Evolutionary conservation across 176 grass and related monocot species (phyloP), one percentile per base, ranked within the genome.

Genomic region (Triticum timopheevii): DNA sequence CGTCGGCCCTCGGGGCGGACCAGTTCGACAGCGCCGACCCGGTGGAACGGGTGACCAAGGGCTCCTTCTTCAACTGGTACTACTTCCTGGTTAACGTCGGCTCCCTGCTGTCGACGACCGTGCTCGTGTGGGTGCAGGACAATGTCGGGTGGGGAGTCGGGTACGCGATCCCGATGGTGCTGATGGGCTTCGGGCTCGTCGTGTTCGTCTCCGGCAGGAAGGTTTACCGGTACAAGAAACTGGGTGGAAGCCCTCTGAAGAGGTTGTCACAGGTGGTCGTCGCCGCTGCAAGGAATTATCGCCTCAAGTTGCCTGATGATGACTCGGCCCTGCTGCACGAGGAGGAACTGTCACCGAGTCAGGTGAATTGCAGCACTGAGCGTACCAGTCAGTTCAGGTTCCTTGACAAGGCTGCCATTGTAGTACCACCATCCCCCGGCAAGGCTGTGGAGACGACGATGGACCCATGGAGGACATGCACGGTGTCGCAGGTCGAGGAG

Each of bases 31-130:
- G 1, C 3, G n/a, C 71, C 0, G 71, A 74, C 13, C 71, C 40
- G 0, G 40, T 23, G n/a, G 71, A 74, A 3, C 40, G 71, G 23
- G 39, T 74, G n/a, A 23, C 71, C 71, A 74, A 74, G 71, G 40
- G 71, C 71, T 74, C 71, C 39, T 74, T 74, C 13, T 74, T 74
- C 71, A 74, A 74, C 23, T 74, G 71, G 71, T 74, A 74, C 71
- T 74, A 74, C 40, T 74, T 74, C 40, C 45, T 42, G n/a, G 25
- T 74, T 13, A 74, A 17, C 40, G 44, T 74, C 2, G 39, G 40
- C 23, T 74, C 39, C 12, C 13, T 74, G 39, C n/a, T 74, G 22
- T 25, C 71, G 40, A 42, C 40, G 6, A 74, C 40, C 23, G 12
- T 74, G 6, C 4, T 74, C 13, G 71, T 74, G 2, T 74, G 39